Evolutionary conservation across 148 eudicot genomes (phyloP), one percentile per base, ranked within the genome.

Genomic region (Chenopodium album): DNA sequence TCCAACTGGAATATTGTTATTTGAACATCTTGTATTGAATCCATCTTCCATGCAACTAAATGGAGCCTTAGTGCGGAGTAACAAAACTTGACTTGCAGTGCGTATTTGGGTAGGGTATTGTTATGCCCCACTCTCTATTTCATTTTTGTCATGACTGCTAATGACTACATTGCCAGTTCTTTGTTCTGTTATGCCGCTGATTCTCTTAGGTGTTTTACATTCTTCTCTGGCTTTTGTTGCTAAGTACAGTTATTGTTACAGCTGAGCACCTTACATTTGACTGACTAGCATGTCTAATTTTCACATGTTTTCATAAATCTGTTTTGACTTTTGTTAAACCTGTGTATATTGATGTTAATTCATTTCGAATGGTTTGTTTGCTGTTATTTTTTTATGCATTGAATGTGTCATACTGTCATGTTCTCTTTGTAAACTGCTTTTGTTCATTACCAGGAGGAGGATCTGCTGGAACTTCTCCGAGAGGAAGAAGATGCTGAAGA

Each of bases 401-500:
- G 62, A 1, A 56, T 4, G 62, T 56, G 62, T 56, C 62, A 52
- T 52, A 12, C 62, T 56, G 54, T 7, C 34, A 1, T 73, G 29
- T 23, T 14, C 16, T 23, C 17, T 11, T 2, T 28, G 73, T 26
- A 2, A 12, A 48, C 9, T 52, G 16, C 23, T 62, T 26, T 37
- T 67, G 70, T 60, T 32, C 56, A 47, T 65, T 82, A 77, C 66
- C 86, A 96, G 99, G 98, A 94, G 86, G 98, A 93, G 84, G 98
- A 95, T 37, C 66, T 96, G 82, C 87, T 96, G 82, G 91, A 90
- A 31, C 89, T 97, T 65, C 93, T 94, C 14, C 92, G 88, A 11
- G 93, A 94, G 2, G 90, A 90, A 28, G 96, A 97, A 28, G 92
- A 86, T 78, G 90, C 78, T 2, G 98, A 97, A 82, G 98, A 97